A percentile compares a stretch with the other conserved stretches of the same genome.
These are phyloP conservation scores for Eremothecium coryli DNA, from an alignment of 1,139 yeast species.

Conservation along the genomic window DNA sequence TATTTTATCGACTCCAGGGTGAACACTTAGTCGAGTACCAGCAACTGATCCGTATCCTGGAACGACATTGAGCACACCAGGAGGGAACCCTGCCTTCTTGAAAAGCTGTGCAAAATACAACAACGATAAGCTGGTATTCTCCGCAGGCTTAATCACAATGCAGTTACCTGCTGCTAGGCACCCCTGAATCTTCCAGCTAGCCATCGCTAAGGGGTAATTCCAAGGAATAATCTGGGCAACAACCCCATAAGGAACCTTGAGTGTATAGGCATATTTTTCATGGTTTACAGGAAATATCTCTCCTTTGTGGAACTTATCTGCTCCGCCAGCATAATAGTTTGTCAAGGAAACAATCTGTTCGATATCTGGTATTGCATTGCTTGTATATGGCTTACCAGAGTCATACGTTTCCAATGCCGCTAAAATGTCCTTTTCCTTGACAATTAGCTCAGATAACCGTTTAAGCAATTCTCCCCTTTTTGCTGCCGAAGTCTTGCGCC, in stretches of 20 bases:
- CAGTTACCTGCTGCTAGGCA: conserved; percentile 65
- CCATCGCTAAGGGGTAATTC: conserved; percentile 68
- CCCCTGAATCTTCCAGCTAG: conserved; percentile 63
- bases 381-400: conserved; percentile 51
- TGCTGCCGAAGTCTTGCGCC: conserved; percentile 42
- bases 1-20: conserved; percentile 49
- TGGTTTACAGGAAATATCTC: conserved; percentile 56
- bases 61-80: conserved; percentile 57
- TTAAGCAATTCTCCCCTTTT: conserved; percentile 40
- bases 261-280: conserved; percentile 63
- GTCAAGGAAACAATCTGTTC: conserved; percentile 50
- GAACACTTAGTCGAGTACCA: conserved; percentile 51
- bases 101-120: conserved; percentile 46
- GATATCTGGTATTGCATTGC: conserved; percentile 52
- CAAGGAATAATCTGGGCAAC: conserved; percentile 71
- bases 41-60: conserved; percentile 50
- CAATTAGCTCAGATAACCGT: conserved; percentile 45
- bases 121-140: conserved; percentile 58
- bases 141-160: conserved; percentile 59
- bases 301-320: conserved; percentile 71
- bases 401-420: conserved; percentile 56
- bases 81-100: conserved; percentile 60
- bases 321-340: conserved; percentile 77
- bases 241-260: conserved; percentile 76
- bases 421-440: conserved; percentile 40